phyloP scores from a whole-genome alignment of 148 eudicot genomes.

The Suaeda aralocaspica region DNA sequence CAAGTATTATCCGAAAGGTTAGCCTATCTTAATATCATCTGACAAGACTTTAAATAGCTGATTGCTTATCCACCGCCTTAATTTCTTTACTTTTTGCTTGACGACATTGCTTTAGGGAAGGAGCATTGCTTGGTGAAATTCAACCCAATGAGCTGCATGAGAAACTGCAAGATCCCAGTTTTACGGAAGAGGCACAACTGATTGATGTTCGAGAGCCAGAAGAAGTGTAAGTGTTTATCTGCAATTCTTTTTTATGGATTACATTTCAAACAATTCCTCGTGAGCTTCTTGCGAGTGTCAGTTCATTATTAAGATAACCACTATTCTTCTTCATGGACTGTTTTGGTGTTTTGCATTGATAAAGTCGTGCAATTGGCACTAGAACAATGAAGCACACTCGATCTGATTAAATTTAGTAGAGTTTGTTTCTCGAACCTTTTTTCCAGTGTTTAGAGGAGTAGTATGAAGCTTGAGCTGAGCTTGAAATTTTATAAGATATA shows the following conservation, averaged over 20 bases:
- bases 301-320: background rate
- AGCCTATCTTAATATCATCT: constrained; percentile 4
- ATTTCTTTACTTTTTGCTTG: background rate
- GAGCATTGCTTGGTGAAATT: constrained; percentile 57
- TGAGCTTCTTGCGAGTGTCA: background rate
- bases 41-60: constrained; percentile 13
- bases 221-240: constrained; percentile 64
- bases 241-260: background rate
- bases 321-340: background rate
- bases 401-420: background rate
- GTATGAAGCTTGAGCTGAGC: background rate
- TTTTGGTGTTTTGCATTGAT: background rate
- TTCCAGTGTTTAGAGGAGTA: background rate
- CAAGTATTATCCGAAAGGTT: constrained; percentile 96
- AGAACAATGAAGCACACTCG: background rate
- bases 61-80: constrained; percentile 20
- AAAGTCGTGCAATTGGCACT: background rate
- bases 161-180: constrained; percentile 28
- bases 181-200: constrained; percentile 67
- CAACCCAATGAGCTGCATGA: constrained; percentile 55
- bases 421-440: background rate
- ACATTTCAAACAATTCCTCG: background rate
- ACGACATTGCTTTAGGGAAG: constrained; percentile 45
- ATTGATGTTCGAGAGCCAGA: constrained; percentile 97
- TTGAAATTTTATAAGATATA: background rate